Evolutionary conservation across 345 rosid species (phyloP).

Genomic region (Carallia pectinifolia): DNA sequence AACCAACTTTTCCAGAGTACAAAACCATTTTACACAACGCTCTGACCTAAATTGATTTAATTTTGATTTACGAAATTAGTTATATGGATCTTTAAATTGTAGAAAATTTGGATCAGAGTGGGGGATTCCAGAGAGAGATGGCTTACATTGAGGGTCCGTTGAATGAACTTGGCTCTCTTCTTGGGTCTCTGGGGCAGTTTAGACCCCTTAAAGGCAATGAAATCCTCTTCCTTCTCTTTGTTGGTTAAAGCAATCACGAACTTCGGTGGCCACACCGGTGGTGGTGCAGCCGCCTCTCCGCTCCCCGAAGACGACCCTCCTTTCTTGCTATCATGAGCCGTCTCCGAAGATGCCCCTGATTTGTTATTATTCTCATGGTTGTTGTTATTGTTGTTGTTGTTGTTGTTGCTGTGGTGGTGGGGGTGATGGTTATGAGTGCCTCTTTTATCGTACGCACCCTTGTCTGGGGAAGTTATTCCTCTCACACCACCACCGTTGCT

Average conservation of each 20-base stretch:
- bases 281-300: conserved; percentile 42
- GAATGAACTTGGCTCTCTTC: conserved; percentile 67
- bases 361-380: conserved; percentile 23
- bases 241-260: conserved; percentile 70
- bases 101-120: not conserved
- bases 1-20: too few relatives aligned
- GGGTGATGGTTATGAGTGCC: conserved; percentile 16
- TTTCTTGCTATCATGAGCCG: conserved; percentile 62
- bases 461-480: conserved; percentile 49
- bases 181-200: conserved; percentile 78
- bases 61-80: too few relatives aligned
- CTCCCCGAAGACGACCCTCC: conserved; percentile 69
- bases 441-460: conserved; percentile 52
- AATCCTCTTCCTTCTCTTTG: conserved; percentile 84
- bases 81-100: not conserved
- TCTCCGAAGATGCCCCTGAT: conserved; percentile 53
- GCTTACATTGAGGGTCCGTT: conserved; percentile 75
- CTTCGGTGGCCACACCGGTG: conserved; percentile 65
- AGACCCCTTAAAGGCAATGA: conserved; percentile 69
- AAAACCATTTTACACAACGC: too few relatives aligned
- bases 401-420: not conserved
- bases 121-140: not conserved
- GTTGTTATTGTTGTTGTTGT: conserved; percentile 7
- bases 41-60: too few relatives aligned
- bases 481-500: conserved; percentile 50